These are phyloP conservation scores for Fusarium sp. DNA, from an alignment of 2,329 filamentous ascomycete genomes.

Conservation along the genomic window DNA sequence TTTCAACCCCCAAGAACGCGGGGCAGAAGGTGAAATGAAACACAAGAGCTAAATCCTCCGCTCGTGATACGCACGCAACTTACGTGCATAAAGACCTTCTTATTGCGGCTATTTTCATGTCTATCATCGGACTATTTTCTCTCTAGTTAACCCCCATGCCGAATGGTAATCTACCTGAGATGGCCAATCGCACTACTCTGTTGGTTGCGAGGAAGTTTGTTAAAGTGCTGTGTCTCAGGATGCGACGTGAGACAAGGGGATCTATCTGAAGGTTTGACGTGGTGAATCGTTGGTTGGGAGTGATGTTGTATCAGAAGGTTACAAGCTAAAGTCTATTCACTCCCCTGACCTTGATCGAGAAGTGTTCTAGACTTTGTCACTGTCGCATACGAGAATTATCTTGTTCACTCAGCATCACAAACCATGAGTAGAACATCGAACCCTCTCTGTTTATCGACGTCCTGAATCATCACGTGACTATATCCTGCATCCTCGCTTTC, in stretches of 20 bases:
- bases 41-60: not conserved
- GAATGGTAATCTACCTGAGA: not conserved
- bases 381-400: not conserved
- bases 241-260: not conserved
- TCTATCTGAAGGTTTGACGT: not conserved
- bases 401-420: too few relatives aligned
- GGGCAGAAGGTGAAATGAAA: not conserved
- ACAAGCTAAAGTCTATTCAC: not conserved
- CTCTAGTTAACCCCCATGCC: not conserved
- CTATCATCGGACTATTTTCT: slow-evolving; percentile 5
- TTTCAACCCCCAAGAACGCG: slow-evolving; percentile 1
- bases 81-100: slow-evolving; percentile 16
- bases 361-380: not conserved
- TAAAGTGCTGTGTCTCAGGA: not conserved
- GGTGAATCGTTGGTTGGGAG: not conserved
- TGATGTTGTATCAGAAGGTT: not conserved
- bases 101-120: slow-evolving; percentile 5
- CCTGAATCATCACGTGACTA: too few relatives aligned
- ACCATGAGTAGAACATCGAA: too few relatives aligned
- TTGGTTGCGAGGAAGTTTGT: not conserved
- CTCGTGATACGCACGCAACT: slow-evolving; percentile 16
- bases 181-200: not conserved
- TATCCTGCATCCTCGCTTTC: not conserved
- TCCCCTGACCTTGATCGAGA: not conserved
- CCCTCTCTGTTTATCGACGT: too few relatives aligned